phyloP scores from a whole-genome alignment of 352 stramenopile species.

The Aphanomyces euteiches region DNA sequence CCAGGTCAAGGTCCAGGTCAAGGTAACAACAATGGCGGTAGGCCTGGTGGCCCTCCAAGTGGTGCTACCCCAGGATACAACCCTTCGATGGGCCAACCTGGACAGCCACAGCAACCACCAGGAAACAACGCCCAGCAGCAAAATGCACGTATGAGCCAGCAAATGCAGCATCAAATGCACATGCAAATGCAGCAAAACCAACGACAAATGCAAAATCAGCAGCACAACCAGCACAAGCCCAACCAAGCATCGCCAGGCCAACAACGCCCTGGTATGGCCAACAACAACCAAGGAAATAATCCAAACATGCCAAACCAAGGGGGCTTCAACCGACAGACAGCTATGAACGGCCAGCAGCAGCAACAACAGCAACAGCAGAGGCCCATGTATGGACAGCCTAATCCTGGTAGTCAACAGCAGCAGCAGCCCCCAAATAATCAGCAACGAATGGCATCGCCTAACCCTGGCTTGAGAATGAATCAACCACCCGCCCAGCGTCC shows the following conservation, averaged over 20 bases:
- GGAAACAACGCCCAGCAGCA: conserved; percentile 38
- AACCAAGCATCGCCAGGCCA: conserved; percentile 24
- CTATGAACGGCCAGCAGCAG: conserved; percentile 27
- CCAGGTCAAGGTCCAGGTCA: conserved; percentile 42
- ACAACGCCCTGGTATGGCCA: conserved; percentile 41
- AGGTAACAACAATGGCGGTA: conserved; percentile 34
- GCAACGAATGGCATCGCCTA: too few relatives aligned
- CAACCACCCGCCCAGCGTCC: conserved; percentile 20
- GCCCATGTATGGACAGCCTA: conserved; percentile 47
- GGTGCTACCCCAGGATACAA: conserved; percentile 38
- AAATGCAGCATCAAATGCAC: conserved; percentile 77
- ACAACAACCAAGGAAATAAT: conserved; percentile 69
- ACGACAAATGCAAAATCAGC: too few relatives aligned
- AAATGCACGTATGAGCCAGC: conserved; percentile 69
- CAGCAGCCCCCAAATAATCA: conserved; percentile 19
- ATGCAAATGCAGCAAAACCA: conserved; percentile 39
- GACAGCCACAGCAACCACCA: conserved; percentile 57
- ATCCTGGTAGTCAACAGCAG: conserved; percentile 42
- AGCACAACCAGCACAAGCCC: too few relatives aligned
- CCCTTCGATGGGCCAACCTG: conserved; percentile 32
- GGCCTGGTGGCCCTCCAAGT: neutral
- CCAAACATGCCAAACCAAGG: conserved; percentile 10
- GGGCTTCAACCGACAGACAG: too few relatives aligned
- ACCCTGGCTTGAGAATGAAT: conserved; percentile 9
- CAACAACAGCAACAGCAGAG: conserved; percentile 57